A percentile compares a stretch with the other conserved stretches of the same genome.
Evolutionary conservation across 169 alveolate species (phyloP).

Genomic region (Eimeria brunetti): DNA sequence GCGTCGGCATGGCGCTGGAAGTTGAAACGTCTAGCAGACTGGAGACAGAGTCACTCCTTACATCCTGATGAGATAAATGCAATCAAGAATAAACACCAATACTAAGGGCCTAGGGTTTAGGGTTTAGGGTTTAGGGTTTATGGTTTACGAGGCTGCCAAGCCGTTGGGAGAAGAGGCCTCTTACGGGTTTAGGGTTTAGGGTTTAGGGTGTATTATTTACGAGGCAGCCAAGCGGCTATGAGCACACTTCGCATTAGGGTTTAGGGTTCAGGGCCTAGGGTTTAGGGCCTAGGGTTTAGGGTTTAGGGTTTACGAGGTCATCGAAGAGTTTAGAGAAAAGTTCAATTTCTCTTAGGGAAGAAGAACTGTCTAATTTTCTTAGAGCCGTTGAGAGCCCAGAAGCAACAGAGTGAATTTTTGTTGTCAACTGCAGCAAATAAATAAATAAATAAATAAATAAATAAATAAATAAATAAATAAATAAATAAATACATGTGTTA

Average conservation of each 20-base stretch:
- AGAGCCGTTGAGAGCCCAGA: conserved; percentile 82
- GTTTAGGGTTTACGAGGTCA: conserved; percentile 83
- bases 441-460: neutral
- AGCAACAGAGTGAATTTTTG: conserved; percentile 78
- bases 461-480: too few relatives aligned
- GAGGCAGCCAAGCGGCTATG: too few relatives aligned
- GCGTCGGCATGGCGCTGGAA: conserved; percentile 59
- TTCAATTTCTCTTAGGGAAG: conserved; percentile 85
- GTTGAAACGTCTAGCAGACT: conserved; percentile 69
- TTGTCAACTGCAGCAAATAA: conserved; percentile 81
- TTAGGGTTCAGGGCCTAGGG: neutral
- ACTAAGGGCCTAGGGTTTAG: conserved; percentile 12
- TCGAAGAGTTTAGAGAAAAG: conserved; percentile 88
- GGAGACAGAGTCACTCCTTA: conserved; percentile 70
- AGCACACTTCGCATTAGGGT: neutral
- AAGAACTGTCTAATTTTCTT: conserved; percentile 81
- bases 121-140: neutral
- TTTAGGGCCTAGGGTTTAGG: conserved; percentile 10
- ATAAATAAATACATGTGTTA: neutral
- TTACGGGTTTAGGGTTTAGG: neutral
- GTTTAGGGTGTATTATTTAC: neutral
- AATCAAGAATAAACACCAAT: neutral
- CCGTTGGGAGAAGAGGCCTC: too few relatives aligned
- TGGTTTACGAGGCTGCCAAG: too few relatives aligned
- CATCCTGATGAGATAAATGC: conserved; percentile 30